Conservation (phyloP, 306 rosid species). For the Cicer chorassanicum region DNA sequence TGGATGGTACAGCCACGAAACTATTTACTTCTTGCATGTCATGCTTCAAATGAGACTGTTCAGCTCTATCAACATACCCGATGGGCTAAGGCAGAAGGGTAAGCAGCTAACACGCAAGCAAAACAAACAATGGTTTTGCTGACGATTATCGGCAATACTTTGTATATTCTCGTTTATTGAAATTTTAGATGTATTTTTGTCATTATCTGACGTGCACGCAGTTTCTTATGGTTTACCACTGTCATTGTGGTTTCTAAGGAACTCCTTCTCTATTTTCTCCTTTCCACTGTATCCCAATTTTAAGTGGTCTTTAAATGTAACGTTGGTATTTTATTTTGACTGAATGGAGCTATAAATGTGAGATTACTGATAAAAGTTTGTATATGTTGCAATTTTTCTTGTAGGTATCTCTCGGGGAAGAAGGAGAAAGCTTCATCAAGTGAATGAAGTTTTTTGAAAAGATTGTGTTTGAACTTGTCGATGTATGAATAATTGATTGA, state of each 20-base stretch:
- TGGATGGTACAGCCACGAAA: conserved; percentile 86
- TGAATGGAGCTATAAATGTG: conserved; percentile 7
- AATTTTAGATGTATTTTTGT: conserved; percentile 1
- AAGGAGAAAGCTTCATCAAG: conserved; percentile 53
- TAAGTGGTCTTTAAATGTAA: conserved; percentile 17
- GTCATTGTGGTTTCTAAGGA: conserved; percentile 10
- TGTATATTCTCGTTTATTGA: neutral
- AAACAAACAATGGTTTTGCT: conserved; percentile 12
- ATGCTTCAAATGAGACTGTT: conserved; percentile 71
- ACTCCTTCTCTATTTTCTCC: conserved; percentile 4
- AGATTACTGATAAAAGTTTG: conserved; percentile 14
- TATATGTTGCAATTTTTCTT: conserved; percentile 28
- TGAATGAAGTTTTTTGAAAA: conserved; percentile 32
- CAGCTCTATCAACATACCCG: conserved; percentile 76
- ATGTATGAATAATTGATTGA: conserved; percentile 42
- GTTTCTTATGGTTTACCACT: conserved; percentile 15
- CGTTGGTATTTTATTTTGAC: conserved; percentile 21
- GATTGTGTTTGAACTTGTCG: conserved; percentile 28
- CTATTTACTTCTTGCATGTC: conserved; percentile 68
- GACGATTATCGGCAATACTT: conserved; percentile 29
- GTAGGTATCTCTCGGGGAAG: conserved; percentile 48
- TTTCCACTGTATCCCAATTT: neutral
- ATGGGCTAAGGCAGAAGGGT: conserved; percentile 68
- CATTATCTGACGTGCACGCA: neutral
- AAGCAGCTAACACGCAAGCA: conserved; percentile 31